Percentiles rank a stretch among this genome's conserved stretches.
These are phyloP conservation scores for Ailanthus altissimus DNA, from an alignment of 345 rosid species.

Conservation along the genomic window DNA sequence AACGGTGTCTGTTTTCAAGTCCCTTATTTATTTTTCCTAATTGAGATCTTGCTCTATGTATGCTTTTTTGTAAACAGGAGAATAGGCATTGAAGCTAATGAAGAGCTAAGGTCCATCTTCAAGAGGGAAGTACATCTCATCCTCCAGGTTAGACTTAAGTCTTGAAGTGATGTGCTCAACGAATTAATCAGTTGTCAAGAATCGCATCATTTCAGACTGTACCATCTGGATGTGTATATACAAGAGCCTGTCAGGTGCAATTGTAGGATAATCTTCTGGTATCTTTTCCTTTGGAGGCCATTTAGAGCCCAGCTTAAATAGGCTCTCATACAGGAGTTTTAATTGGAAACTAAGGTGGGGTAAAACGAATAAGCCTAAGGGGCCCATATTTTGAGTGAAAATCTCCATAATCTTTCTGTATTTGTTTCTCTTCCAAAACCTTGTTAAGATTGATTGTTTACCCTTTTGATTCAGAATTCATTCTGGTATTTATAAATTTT, in stretches of 20 bases:
- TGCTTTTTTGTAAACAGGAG: constrained; percentile 50
- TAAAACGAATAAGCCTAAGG: background rate
- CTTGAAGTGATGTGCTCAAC: constrained; percentile 45
- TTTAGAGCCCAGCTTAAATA: background rate
- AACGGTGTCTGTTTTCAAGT: background rate
- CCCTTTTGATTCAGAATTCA: background rate
- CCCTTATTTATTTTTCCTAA: background rate
- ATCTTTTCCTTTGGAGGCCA: background rate
- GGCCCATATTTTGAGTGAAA: background rate
- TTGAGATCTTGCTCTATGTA: background rate
- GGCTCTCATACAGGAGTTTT: background rate
- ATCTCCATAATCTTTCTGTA: background rate
- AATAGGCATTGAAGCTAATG: constrained; percentile 90
- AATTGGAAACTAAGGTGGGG: background rate
- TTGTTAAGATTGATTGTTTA: background rate
- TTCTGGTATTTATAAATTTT: background rate
- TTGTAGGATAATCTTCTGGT: background rate
- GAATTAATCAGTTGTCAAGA: constrained; percentile 7
- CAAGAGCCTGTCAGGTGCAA: background rate
- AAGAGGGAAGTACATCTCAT: constrained; percentile 83
- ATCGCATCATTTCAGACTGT: background rate
- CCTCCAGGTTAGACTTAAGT: constrained; percentile 72
- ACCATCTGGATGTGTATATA: constrained; percentile 17
- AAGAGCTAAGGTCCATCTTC: constrained; percentile 82
- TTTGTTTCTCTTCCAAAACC: background rate